Evolutionary conservation across 257 asterid species (phyloP).

Genomic region (Gynochthodes officinalis): DNA sequence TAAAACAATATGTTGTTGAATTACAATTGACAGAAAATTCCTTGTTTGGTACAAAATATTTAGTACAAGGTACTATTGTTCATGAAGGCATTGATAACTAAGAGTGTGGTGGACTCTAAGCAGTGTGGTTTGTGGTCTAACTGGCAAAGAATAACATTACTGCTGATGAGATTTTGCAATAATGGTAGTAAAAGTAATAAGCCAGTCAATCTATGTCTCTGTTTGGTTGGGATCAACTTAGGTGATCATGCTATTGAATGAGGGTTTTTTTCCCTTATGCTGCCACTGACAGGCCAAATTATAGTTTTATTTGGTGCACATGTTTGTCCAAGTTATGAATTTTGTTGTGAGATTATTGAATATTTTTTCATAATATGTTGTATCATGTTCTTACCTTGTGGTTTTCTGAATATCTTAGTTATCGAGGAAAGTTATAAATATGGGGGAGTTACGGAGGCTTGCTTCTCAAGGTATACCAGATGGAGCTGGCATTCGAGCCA

Average conservation of each 20-base stretch:
- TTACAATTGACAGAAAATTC: background rate
- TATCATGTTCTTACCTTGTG: background rate
- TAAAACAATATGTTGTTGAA: no score
- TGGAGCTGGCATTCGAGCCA: slow-evolving; percentile 85
- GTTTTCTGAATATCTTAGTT: slow-evolving; percentile 30
- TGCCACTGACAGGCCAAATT: background rate
- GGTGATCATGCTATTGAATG: background rate
- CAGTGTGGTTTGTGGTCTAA: background rate
- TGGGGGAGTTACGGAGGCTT: slow-evolving; percentile 78
- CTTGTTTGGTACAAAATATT: background rate
- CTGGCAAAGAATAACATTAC: background rate
- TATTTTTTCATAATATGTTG: background rate
- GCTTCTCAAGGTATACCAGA: slow-evolving; percentile 88
- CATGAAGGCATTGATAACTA: background rate
- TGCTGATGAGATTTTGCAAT: background rate
- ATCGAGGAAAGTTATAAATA: slow-evolving; percentile 72
- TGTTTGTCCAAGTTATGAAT: background rate
- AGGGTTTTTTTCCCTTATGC: background rate
- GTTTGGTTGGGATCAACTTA: background rate
- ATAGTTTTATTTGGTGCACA: background rate
- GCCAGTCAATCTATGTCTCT: background rate
- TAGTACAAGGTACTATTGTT: background rate
- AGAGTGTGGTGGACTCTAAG: background rate
- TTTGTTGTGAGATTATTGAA: background rate
- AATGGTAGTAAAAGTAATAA: background rate